Percentiles rank a stretch among this genome's conserved stretches.
Evolutionary conservation across 1,284 basidiomycete genomes (phyloP).

Genomic region (Pascua sp.): DNA sequence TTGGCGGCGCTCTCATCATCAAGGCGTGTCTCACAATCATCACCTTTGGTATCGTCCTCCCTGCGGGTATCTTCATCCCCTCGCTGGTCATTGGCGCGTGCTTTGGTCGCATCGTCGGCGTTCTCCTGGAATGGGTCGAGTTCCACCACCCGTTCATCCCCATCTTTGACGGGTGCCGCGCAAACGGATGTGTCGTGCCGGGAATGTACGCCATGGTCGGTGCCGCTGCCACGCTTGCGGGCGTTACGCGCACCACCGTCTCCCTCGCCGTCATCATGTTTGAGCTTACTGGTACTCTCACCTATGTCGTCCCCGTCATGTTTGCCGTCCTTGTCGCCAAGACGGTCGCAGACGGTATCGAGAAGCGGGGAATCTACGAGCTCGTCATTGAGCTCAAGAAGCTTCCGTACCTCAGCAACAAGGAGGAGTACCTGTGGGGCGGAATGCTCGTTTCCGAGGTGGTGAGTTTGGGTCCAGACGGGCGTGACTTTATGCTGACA

Average conservation of each 20-base stretch:
- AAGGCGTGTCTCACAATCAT: conserved; percentile 81
- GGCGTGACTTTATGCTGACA: conserved; percentile 8
- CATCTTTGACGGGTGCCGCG: conserved; percentile 64
- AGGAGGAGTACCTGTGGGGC: conserved; percentile 84
- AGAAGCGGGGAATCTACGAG: conserved; percentile 93
- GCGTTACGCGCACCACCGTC: conserved; percentile 68
- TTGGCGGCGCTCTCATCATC: conserved; percentile 71
- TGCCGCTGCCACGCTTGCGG: conserved; percentile 80
- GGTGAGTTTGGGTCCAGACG: conserved; percentile 53
- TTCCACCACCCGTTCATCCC: conserved; percentile 61
- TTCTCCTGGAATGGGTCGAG: conserved; percentile 75
- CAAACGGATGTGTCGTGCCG: conserved; percentile 56
- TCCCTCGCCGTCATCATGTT: conserved; percentile 96
- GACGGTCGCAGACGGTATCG: conserved; percentile 84
- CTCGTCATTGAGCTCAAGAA: conserved; percentile 83
- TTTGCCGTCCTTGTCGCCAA: conserved; percentile 81
- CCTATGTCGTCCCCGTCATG: conserved; percentile 94
- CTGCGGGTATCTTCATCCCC: conserved; percentile 96
- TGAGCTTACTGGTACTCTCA: conserved; percentile 89
- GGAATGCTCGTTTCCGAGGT: conserved; percentile 68
- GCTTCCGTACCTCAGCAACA: conserved; percentile 85
- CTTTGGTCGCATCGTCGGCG: conserved; percentile 83
- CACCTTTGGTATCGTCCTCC: conserved; percentile 90
- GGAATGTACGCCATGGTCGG: conserved; percentile 89
- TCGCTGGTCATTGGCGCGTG: conserved; percentile 96